Evolutionary conservation across 306 rosid genomes (phyloP), one percentile per base, ranked within the genome.

Genomic region (Vachellia pachyceras): DNA sequence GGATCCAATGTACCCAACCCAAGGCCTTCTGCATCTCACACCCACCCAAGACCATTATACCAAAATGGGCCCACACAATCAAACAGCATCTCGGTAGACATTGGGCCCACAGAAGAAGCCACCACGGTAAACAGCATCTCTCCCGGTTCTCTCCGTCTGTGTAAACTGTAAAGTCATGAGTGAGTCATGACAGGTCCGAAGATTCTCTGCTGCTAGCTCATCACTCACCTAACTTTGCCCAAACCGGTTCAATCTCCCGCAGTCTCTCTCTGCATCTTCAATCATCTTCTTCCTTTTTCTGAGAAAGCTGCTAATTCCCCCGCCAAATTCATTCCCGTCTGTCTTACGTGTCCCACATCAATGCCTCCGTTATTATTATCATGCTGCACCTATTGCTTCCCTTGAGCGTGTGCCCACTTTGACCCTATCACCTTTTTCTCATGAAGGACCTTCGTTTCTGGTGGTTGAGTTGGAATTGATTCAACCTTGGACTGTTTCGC

Each of bases 191-290:
- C 84, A 78, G 86, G 61, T 79, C 71, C 75, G 46, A 77, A 84
- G 86, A 87, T 87, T 86, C 79, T 40, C 78, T 83, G 52, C 76
- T 69, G 44, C 78, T 17, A 81, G 78, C 83, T 82, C 87, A 90
- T 86, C 79, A 73, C 79, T 86, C 86, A 13, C 85, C 33, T 64
- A 83, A 90, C 57, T 80, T 86, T 84, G 89, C 74, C 88, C 87
- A 88, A 65, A 73, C 89, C 87, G 90, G 90, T 90, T 91, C 86
- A 84, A 84, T 44, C 89, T 0, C n/a, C n/a, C n/a, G n/a, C n/a
- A n/a, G n/a, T 2, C 13, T 29, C 33, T 29, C 33, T 29, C 33
- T 29, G 1, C 2, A 1, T 29, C 78, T 40, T 60, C 80, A 76
- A 47, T 77, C 57, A 23, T 46, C 33, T 29, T 29, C 71, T 41